These are phyloP conservation scores for Endothia cerciana DNA, from an alignment of 2,329 filamentous ascomycete genomes.

Conservation along the genomic window DNA sequence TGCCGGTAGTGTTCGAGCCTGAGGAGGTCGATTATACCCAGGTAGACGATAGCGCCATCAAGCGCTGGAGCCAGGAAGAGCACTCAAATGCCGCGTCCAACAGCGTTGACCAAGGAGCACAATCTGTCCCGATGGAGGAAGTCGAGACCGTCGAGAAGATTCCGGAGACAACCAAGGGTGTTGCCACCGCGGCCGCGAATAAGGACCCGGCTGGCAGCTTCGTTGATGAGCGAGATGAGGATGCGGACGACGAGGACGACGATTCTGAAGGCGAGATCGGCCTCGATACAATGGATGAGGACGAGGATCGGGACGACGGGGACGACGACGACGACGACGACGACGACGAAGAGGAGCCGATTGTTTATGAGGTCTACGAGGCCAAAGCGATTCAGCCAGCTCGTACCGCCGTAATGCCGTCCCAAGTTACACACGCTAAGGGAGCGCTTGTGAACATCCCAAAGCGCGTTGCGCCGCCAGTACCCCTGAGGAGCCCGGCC, in stretches of 20 bases:
- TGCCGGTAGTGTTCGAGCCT: conserved; percentile 45
- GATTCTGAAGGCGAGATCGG: conserved; percentile 34
- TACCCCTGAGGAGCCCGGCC: conserved; percentile 78
- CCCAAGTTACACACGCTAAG: conserved; percentile 70
- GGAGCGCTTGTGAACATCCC: conserved; percentile 84
- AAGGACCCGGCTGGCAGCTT: conserved; percentile 31
- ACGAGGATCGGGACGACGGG: conserved; percentile 46
- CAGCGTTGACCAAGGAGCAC: conserved; percentile 12
- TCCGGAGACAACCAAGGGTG: neutral
- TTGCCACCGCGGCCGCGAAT: conserved; percentile 17
- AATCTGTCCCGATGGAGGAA: neutral
- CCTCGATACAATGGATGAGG: conserved; percentile 34
- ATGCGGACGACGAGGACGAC: conserved; percentile 38
- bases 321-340: conserved; percentile 53
- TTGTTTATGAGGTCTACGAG: conserved; percentile 66
- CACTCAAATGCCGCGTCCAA: conserved; percentile 20
- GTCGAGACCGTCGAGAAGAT: conserved; percentile 11
- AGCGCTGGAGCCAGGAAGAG: conserved; percentile 45
- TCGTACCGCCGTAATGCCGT: conserved; percentile 61
- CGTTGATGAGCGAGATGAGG: conserved; percentile 36
- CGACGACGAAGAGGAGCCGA: conserved; percentile 63
- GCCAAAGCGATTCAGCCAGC: conserved; percentile 60
- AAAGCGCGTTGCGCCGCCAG: conserved; percentile 75
- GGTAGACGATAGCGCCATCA: conserved; percentile 56
- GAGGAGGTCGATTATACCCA: conserved; percentile 64